phyloP scores from a whole-genome alignment of 306 rosid species.

The Lathyrus tuberosus region DNA sequence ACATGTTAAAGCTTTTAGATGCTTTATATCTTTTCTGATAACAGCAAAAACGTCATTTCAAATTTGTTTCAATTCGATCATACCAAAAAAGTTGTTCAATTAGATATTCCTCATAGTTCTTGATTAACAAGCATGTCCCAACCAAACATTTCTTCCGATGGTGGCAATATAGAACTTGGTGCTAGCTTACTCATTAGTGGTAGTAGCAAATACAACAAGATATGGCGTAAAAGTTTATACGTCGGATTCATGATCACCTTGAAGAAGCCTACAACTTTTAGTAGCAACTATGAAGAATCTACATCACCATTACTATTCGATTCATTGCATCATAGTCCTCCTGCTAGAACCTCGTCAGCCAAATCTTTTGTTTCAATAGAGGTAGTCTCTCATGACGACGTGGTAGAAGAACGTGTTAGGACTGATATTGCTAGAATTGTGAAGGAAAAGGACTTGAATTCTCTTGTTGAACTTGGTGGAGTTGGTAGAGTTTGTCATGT shows the following conservation, averaged over 20 bases:
- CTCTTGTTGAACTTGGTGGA: conserved; percentile 42
- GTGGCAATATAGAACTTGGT: conserved; percentile 17
- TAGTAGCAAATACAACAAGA: conserved; percentile 16
- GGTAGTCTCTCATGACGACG: not conserved
- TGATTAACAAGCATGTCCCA: conserved; percentile 16
- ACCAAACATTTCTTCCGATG: conserved; percentile 6
- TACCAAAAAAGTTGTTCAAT: too few species aligned
- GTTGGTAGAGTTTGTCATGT: conserved; percentile 32
- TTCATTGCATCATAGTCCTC: conserved; percentile 14
- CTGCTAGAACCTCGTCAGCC: conserved; percentile 40
- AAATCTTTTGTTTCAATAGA: conserved; percentile 34
- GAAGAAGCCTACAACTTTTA: conserved; percentile 20
- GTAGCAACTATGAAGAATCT: not conserved
- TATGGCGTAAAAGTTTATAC: conserved; percentile 41
- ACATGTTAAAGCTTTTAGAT: too few species aligned
- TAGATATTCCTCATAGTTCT: too few species aligned
- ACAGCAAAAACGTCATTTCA: too few species aligned
- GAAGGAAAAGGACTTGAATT: conserved; percentile 40
- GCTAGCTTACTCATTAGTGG: conserved; percentile 36
- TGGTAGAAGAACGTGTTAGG: not conserved
- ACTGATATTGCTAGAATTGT: conserved; percentile 41
- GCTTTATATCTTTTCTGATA: too few species aligned
- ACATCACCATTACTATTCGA: not conserved
- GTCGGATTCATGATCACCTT: conserved; percentile 39
- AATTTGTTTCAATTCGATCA: too few species aligned